A percentile compares a stretch with the other conserved stretches of the same genome.
Conservation (phyloP, 768 basidiomycete species). For the Sarcodon aspratus region DNA sequence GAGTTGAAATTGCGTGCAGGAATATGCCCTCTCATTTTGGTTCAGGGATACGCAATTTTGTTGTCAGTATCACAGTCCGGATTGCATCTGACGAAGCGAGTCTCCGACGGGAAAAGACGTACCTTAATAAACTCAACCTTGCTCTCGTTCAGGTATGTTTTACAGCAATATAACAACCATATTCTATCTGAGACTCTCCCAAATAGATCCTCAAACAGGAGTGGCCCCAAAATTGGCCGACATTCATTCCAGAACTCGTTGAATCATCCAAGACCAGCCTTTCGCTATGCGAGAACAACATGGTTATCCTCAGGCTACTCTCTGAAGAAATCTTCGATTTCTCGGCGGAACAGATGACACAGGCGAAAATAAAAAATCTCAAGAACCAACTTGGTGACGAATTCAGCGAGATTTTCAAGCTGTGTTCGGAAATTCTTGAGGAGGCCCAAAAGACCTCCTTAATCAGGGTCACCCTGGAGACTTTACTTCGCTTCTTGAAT, state of each 20-base stretch:
- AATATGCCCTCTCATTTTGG: conserved; percentile 7
- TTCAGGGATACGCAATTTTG: conserved; percentile 85
- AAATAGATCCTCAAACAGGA: conserved; percentile 90
- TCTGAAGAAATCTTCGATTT: conserved; percentile 97
- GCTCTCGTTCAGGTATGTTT: conserved; percentile 74
- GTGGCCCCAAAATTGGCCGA: conserved; percentile 98
- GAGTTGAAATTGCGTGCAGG: conserved; percentile 1
- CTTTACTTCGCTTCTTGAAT: conserved; percentile 84
- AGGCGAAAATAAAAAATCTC: conserved; percentile 86
- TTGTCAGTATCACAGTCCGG: conserved; percentile 82
- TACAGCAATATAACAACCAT: not conserved
- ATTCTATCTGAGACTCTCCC: not conserved
- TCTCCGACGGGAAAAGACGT: conserved; percentile 82
- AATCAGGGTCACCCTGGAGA: conserved; percentile 87
- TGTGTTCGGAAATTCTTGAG: conserved; percentile 91
- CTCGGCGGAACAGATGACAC: conserved; percentile 94
- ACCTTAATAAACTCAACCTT: conserved; percentile 87
- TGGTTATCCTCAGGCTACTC: conserved; percentile 88
- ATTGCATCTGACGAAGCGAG: conserved; percentile 77
- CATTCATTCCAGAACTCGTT: conserved; percentile 91
- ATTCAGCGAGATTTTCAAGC: conserved; percentile 89
- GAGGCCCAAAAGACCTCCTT: conserved; percentile 86
- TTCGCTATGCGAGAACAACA: conserved; percentile 95
- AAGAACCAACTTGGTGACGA: conserved; percentile 94
- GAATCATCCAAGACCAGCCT: conserved; percentile 92